A percentile compares a stretch with the other conserved stretches of the same genome.
Conservation (phyloP, 2,329 filamentous ascomycete species). For the Mollisia scopiformis region DNA sequence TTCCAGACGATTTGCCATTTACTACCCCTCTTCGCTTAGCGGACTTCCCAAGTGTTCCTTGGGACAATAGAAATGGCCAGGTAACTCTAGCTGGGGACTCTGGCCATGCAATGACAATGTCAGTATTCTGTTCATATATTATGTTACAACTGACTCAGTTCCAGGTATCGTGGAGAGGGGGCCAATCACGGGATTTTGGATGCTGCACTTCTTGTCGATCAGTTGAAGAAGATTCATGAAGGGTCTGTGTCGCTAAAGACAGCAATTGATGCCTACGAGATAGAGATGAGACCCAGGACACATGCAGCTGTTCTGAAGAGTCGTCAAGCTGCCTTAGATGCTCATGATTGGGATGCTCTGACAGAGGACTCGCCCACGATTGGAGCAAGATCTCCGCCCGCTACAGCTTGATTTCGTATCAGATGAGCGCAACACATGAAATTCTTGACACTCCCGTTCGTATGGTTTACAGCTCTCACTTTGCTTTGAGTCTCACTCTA, state of each 20-base stretch:
- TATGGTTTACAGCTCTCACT: too few relatives aligned
- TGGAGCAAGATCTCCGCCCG: too few relatives aligned
- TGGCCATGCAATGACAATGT: constrained; percentile 63
- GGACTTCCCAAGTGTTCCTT: constrained; percentile 49
- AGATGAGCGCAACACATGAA: too few relatives aligned
- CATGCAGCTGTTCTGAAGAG: constrained; percentile 52
- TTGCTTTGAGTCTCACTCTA: too few relatives aligned
- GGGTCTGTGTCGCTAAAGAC: constrained; percentile 11
- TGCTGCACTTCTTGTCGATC: constrained; percentile 47
- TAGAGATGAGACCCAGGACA: constrained; percentile 45
- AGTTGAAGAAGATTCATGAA: constrained; percentile 25
- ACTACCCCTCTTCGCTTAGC: constrained; percentile 49
- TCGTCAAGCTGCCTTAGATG: constrained; percentile 56
- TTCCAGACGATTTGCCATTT: constrained; percentile 46
- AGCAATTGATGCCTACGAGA: constrained; percentile 42
- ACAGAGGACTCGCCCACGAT: too few relatives aligned
- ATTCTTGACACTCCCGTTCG: too few relatives aligned
- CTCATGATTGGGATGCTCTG: constrained; percentile 53
- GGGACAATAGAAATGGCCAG: constrained; percentile 40
- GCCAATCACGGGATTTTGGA: constrained; percentile 60
- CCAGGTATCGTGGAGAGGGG: constrained; percentile 57
- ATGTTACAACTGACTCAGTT: background rate
- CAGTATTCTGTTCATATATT: constrained; percentile 30
- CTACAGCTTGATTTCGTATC: too few relatives aligned
- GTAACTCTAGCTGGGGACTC: constrained; percentile 57